Conservation (phyloP, 768 basidiomycete genomes). For the Agaricus sinodeliciosus region DNA sequence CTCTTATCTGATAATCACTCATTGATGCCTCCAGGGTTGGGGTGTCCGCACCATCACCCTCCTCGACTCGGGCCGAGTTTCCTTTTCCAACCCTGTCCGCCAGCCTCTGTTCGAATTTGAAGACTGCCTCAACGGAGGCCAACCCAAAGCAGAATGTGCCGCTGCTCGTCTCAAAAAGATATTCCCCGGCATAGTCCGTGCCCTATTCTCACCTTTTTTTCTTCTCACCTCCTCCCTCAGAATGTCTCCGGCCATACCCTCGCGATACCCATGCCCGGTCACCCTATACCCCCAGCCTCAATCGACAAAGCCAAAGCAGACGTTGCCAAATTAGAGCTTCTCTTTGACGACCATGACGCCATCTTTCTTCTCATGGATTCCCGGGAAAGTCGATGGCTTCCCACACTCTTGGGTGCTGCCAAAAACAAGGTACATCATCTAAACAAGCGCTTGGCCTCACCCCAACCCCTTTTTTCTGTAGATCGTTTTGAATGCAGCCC, state of each 20-base stretch:
- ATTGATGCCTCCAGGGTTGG: slow-evolving; percentile 63
- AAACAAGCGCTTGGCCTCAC: too few species aligned
- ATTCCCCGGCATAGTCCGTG: slow-evolving; percentile 85
- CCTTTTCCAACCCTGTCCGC: slow-evolving; percentile 95
- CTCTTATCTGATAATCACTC: background rate
- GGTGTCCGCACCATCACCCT: slow-evolving; percentile 91
- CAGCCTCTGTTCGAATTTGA: slow-evolving; percentile 96
- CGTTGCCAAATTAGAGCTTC: slow-evolving; percentile 62
- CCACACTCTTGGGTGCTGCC: slow-evolving; percentile 78
- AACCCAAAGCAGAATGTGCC: slow-evolving; percentile 89
- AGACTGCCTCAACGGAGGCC: slow-evolving; percentile 89
- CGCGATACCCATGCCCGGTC: slow-evolving; percentile 95
- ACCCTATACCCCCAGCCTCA: slow-evolving; percentile 66
- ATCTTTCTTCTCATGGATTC: slow-evolving; percentile 97
- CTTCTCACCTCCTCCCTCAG: slow-evolving; percentile 31
- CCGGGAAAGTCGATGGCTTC: slow-evolving; percentile 95
- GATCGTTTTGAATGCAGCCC: slow-evolving; percentile 90
- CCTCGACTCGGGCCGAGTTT: slow-evolving; percentile 85
- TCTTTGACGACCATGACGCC: slow-evolving; percentile 83
- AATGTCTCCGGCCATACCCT: slow-evolving; percentile 75
- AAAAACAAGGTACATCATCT: slow-evolving; percentile 79
- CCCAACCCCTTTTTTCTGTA: slow-evolving; percentile 19
- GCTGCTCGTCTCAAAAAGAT: slow-evolving; percentile 81
- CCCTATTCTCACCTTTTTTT: background rate
- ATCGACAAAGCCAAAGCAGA: slow-evolving; percentile 58